Evolutionary conservation across 371 early-diverging fungal genomes (phyloP), one percentile per base, ranked within the genome.

Genomic region (Mucor lusitanicus): DNA sequence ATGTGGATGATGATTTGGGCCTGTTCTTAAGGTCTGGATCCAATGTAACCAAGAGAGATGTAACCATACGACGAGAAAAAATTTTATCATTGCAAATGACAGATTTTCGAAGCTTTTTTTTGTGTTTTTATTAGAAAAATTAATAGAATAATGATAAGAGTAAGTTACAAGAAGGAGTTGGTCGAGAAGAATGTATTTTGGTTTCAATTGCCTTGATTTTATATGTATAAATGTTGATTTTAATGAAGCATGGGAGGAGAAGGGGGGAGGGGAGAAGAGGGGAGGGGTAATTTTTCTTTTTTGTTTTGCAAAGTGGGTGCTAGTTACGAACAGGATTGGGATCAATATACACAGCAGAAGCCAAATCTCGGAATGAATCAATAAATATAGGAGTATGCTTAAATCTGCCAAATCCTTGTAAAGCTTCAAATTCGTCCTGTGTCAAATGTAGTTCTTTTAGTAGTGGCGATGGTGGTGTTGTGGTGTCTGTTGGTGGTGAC

Each of bases 341-440:
- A 35, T 69, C 70, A 53, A 73, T 73, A 48, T 69, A 63, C 25
- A 69, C 73, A 12, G 55, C 67, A 40, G 69, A 66, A 17, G 73
- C 71, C 28, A 78, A 60, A 48, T 75, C 76, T 42, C 71, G 68
- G 33, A 78, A 68, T n/a, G 79, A 78, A 57, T 75, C 76, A 60
- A 71, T 73, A 61, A 73, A 70, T 27, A 73, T 69, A n/a, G 73
- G 67, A 25, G 78, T 73, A 11, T 72, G 71, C 55, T 64, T 73
- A 53, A 83, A 75, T n/a, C 68, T 68, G 23, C 75, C 73, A 62
- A 83, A 78, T 12, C 78, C 81, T 61, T 83, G 76, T 25, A 83
- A 64, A 13, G 75, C 84, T 62, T 83, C 84, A 40, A 81, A 64
- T 68, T 83, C 84, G 62, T 81, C 84, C 19, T 70, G 55, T 12